phyloP scores from a whole-genome alignment of 352 stramenopile genomes.

The Phytophthora podocarpi region DNA sequence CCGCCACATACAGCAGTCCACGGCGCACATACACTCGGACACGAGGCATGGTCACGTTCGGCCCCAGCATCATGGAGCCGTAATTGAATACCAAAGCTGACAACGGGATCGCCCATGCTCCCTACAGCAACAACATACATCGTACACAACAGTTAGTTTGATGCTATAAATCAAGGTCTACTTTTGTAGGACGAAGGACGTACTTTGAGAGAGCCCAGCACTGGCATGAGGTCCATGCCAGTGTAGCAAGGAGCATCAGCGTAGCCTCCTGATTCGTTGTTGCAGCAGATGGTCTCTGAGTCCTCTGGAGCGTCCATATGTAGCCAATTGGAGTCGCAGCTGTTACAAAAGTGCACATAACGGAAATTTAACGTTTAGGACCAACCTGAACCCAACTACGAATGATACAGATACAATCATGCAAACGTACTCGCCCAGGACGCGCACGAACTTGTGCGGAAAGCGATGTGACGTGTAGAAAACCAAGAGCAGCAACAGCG shows the following conservation, averaged over 20 bases:
- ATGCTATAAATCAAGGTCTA: too few relatives aligned
- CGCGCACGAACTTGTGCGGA: slow-evolving; percentile 72
- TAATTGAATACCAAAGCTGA: slow-evolving; percentile 73
- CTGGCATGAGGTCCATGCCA: slow-evolving; percentile 64
- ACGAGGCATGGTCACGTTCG: slow-evolving; percentile 51
- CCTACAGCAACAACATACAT: too few relatives aligned
- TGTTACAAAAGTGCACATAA: slow-evolving; percentile 23
- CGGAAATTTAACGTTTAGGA: slow-evolving; percentile 7
- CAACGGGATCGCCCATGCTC: slow-evolving; percentile 70
- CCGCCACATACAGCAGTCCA: slow-evolving; percentile 51
- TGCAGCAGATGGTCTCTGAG: slow-evolving; percentile 64
- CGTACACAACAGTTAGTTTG: not conserved
- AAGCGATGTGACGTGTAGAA: slow-evolving; percentile 58
- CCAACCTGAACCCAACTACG: not conserved
- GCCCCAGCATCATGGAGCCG: slow-evolving; percentile 60
- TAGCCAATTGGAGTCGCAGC: slow-evolving; percentile 77
- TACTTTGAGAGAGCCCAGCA: slow-evolving; percentile 53
- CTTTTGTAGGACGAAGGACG: not conserved
- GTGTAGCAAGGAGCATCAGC: slow-evolving; percentile 57
- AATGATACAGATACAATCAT: too few relatives aligned
- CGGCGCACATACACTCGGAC: slow-evolving; percentile 64
- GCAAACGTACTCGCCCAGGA: slow-evolving; percentile 77
- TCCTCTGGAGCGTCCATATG: slow-evolving; percentile 34
- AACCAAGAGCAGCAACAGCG: slow-evolving; percentile 60
- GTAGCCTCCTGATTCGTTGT: slow-evolving; percentile 32